Conservation (phyloP, 257 asterid species). For the Lithospermum erythrorhizon region DNA sequence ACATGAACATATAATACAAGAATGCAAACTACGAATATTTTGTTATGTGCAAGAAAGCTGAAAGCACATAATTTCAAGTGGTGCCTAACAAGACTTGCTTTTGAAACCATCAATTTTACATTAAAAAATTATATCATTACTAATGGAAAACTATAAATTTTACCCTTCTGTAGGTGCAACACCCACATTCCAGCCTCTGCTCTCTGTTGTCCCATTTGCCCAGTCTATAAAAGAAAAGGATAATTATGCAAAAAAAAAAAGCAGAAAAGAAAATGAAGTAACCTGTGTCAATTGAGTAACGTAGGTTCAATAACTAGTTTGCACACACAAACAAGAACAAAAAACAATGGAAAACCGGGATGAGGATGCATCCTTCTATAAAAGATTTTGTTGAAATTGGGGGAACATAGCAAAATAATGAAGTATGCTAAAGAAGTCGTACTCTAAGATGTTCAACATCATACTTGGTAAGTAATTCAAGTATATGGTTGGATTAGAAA, state of each 20-base stretch:
- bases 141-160: slow-evolving; percentile 6
- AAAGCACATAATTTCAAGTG: neutral
- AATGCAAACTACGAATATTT: neutral
- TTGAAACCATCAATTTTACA: too few relatives aligned
- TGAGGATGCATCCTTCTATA: too few relatives aligned
- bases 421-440: too few relatives aligned
- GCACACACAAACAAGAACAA: neutral
- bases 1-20: too few relatives aligned
- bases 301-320: neutral
- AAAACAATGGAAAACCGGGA: too few relatives aligned
- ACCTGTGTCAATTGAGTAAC: neutral
- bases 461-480: too few relatives aligned
- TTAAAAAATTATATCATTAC: slow-evolving; percentile 3
- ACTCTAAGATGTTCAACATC: too few relatives aligned
- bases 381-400: too few relatives aligned
- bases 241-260: slow-evolving; percentile 5
- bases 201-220: slow-evolving; percentile 48
- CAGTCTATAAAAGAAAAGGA: slow-evolving; percentile 38
- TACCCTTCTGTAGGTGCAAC: slow-evolving; percentile 48
- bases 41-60: neutral
- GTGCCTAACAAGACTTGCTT: neutral
- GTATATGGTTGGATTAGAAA: too few relatives aligned
- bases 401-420: too few relatives aligned
- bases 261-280: slow-evolving; percentile 1
- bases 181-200: slow-evolving; percentile 44